phyloP scores from a whole-genome alignment of 2,329 filamentous ascomycete species.

The Arthrobotrys sphaeroides region DNA sequence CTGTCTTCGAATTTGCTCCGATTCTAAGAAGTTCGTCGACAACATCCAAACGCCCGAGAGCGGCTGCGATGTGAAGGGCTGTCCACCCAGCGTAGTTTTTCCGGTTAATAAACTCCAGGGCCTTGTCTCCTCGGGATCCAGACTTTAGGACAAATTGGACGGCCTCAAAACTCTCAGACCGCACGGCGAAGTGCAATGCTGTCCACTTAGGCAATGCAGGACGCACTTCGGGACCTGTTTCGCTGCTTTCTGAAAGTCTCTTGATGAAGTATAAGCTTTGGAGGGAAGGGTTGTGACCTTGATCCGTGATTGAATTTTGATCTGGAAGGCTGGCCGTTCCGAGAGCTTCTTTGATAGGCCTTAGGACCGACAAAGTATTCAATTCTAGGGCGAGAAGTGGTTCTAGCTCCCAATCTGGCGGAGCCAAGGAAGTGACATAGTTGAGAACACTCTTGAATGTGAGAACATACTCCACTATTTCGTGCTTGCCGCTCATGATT shows the following conservation, averaged over 20 bases:
- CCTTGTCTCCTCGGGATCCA: not conserved
- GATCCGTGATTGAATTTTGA: not conserved
- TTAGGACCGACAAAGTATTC: not conserved
- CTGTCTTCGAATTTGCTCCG: not conserved
- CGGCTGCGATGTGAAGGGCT: not conserved
- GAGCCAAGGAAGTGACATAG: not conserved
- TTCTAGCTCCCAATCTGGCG: not conserved
- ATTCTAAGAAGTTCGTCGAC: not conserved
- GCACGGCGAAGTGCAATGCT: not conserved
- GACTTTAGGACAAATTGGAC: not conserved
- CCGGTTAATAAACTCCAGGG: not conserved
- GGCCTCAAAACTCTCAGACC: not conserved
- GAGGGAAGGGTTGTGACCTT: not conserved
- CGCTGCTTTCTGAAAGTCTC: not conserved
- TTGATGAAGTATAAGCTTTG: not conserved
- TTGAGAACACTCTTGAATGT: not conserved
- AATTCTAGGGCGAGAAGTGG: not conserved
- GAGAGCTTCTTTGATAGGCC: too few species aligned
- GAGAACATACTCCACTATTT: not conserved
- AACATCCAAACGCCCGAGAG: not conserved
- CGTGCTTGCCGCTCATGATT: not conserved
- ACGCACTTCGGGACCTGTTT: not conserved
- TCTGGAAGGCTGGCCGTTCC: too few species aligned
- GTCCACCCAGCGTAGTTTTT: not conserved
- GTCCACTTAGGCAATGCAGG: not conserved